Conservation (phyloP, 768 basidiomycete species). For the Piloderma croceum region DNA sequence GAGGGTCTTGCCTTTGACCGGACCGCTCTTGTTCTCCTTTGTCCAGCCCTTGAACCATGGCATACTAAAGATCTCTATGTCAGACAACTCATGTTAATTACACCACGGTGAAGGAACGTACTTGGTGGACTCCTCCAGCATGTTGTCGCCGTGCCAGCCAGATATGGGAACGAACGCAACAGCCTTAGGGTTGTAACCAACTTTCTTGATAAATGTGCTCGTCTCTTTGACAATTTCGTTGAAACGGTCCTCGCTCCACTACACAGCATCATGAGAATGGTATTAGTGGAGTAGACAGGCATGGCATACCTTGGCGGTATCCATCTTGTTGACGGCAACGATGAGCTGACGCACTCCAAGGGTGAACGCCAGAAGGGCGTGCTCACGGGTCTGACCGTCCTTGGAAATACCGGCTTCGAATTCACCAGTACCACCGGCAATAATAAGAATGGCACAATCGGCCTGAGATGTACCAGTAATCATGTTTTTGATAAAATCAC, state of each 20-base stretch:
- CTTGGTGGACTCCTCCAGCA: conserved; percentile 98
- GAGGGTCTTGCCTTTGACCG: conserved; percentile 96
- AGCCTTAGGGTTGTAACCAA: conserved; percentile 98
- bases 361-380: conserved; percentile 99
- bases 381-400: conserved; percentile 99
- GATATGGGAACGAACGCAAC: conserved; percentile 99
- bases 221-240: conserved; percentile 99
- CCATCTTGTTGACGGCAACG: conserved; percentile 99
- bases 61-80: conserved; percentile 58
- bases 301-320: conserved; percentile 82
- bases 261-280: conserved; percentile 3
- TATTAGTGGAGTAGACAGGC: not conserved
- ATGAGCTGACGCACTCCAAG: conserved; percentile 99
- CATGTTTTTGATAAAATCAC: conserved; percentile 99
- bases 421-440: conserved; percentile 98
- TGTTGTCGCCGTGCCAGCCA: conserved; percentile 99
- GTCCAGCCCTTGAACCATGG: conserved; percentile 99
- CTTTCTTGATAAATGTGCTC: conserved; percentile 98
- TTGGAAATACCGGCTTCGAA: conserved; percentile 99
- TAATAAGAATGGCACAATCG: conserved; percentile 99
- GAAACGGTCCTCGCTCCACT: conserved; percentile 99
- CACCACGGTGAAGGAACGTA: too few species aligned
- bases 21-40: conserved; percentile 92
- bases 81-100: conserved; percentile 14
- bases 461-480: conserved; percentile 99